A percentile compares a stretch with the other conserved stretches of the same genome.
Conservation (phyloP, 2,329 filamentous ascomycete species). For the Biscogniauxia marginata region DNA sequence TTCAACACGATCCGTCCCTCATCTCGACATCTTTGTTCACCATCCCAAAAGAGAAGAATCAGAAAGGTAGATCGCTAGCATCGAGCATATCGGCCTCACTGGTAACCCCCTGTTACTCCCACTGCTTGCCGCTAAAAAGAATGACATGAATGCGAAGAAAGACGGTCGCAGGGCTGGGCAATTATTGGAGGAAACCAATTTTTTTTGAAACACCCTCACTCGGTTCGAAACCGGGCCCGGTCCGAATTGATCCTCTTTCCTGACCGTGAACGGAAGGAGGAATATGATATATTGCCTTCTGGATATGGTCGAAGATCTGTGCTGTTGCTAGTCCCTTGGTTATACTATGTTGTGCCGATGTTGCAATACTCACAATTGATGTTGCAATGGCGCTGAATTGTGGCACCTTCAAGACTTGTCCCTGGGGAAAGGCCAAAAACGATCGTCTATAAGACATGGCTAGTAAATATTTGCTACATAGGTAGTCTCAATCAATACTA, state of each 20-base stretch:
- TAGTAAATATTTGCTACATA: not conserved
- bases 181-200: not conserved
- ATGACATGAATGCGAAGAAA: not conserved
- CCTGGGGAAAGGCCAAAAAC: not conserved
- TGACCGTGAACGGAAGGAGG: not conserved
- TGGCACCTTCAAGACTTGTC: not conserved
- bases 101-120: not conserved
- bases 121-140: not conserved
- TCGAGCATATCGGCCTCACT: not conserved
- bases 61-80: not conserved
- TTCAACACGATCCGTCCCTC: not conserved
- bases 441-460: not conserved
- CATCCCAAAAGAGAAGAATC: not conserved
- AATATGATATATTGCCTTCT: not conserved
- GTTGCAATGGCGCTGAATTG: not conserved
- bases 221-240: not conserved
- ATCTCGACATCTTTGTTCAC: not conserved
- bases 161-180: not conserved
- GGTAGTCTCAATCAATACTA: not conserved
- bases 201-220: not conserved
- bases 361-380: not conserved
- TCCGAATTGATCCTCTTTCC: not conserved
- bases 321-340: not conserved
- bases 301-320: not conserved
- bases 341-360: not conserved